Percentiles rank a stretch among this genome's conserved stretches.
Evolutionary conservation across 306 rosid genomes (phyloP).

Genomic region (Trichosanthes truncata): DNA sequence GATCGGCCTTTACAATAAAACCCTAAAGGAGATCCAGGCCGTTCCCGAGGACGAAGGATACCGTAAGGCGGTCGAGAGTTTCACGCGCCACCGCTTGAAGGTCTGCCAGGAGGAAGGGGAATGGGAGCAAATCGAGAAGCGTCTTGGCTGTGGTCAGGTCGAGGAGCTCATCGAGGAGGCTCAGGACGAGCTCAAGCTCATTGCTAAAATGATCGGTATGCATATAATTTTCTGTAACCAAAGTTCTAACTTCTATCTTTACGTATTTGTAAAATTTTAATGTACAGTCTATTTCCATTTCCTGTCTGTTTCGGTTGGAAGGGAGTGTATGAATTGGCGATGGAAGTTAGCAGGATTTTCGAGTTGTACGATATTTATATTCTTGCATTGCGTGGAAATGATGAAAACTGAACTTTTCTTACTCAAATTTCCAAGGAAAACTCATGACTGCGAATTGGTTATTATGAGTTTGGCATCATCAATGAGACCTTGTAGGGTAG

Average conservation of each 20-base stretch:
- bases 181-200: constrained; percentile 72
- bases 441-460: not conserved
- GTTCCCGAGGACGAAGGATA: constrained; percentile 89
- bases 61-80: constrained; percentile 86
- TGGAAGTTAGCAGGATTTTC: not conserved
- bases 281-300: not conserved
- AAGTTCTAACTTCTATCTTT: not conserved
- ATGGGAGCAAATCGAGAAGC: constrained; percentile 73
- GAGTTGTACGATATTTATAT: not conserved
- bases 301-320: not conserved
- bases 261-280: not conserved
- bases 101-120: constrained; percentile 71
- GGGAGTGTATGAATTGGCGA: not conserved
- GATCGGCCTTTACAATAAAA: constrained; percentile 57
- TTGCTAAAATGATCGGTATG: constrained; percentile 63
- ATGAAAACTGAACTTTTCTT: not conserved
- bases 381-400: not conserved
- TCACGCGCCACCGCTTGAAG: constrained; percentile 59
- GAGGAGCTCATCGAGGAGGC: constrained; percentile 98
- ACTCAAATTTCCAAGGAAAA: not conserved
- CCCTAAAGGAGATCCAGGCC: constrained; percentile 73
- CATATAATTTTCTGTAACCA: not conserved
- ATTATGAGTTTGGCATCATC: not conserved
- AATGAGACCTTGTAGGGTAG: not conserved
- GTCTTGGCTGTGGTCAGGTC: constrained; percentile 78